These are phyloP conservation scores for Aspergillus sojae DNA, from an alignment of 2,329 filamentous ascomycete species.

Conservation along the genomic window DNA sequence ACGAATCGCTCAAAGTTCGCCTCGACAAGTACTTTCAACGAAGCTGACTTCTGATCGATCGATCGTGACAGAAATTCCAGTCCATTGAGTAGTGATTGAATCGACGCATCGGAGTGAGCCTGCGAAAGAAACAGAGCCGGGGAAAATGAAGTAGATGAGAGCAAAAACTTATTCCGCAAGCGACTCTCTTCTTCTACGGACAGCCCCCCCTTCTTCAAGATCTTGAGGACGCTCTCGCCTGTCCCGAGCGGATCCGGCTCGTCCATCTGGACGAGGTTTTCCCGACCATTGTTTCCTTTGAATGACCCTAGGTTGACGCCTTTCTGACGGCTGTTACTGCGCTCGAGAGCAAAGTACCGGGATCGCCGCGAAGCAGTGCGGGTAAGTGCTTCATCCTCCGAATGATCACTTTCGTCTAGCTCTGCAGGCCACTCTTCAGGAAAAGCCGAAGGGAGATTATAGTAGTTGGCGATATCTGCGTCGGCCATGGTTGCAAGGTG, in stretches of 20 bases:
- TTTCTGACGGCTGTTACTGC: constrained; percentile 68
- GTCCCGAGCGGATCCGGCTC: constrained; percentile 91
- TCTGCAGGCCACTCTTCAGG: constrained; percentile 86
- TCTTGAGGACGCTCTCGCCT: constrained; percentile 80
- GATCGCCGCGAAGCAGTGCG: constrained; percentile 58
- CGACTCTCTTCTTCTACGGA: constrained; percentile 81
- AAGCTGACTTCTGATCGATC: constrained; percentile 97
- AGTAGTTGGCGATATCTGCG: constrained; percentile 84
- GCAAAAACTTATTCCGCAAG: constrained; percentile 85
- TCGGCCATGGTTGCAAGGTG: constrained; percentile 59
- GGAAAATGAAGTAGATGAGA: constrained; percentile 94
- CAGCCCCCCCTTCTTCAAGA: constrained; percentile 74
- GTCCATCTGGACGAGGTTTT: constrained; percentile 83
- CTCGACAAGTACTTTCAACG: constrained; percentile 92
- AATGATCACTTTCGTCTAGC: constrained; percentile 71
- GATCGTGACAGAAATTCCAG: constrained; percentile 85
- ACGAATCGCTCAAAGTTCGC: constrained; percentile 99
- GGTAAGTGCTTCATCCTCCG: constrained; percentile 56
- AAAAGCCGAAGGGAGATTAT: constrained; percentile 77
- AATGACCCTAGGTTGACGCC: constrained; percentile 70
- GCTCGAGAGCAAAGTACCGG: constrained; percentile 81
- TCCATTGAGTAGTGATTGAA: constrained; percentile 75
- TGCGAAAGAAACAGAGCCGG: constrained; percentile 90
- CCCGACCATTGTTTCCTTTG: constrained; percentile 67
- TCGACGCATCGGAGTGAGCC: constrained; percentile 84